Conservation (phyloP, 352 stramenopile species). For the Phytopythium kandeliae region DNA sequence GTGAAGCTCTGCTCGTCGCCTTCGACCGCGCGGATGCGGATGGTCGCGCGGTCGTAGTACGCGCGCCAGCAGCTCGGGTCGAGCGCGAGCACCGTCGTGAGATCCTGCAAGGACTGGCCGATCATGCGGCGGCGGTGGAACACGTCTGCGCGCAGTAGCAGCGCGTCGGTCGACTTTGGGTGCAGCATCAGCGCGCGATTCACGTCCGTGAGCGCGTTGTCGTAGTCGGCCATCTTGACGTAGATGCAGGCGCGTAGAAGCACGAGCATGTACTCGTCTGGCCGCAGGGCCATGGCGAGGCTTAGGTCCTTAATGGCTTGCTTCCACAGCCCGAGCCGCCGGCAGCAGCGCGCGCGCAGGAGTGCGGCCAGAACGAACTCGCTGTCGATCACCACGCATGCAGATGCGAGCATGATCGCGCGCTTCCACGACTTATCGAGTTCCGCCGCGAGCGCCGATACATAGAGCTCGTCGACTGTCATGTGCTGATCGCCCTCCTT, state of each 20-base stretch:
- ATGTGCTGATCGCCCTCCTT: conserved; percentile 47
- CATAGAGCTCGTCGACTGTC: conserved; percentile 62
- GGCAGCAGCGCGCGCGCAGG: conserved; percentile 59
- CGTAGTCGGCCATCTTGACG: conserved; percentile 44
- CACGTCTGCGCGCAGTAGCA: conserved; percentile 64
- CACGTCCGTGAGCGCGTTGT: conserved; percentile 49
- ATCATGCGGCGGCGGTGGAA: conserved; percentile 43
- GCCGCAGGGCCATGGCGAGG: conserved; percentile 35
- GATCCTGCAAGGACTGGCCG: conserved; percentile 48
- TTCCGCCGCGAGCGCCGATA: conserved; percentile 43
- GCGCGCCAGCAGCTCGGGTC: conserved; percentile 71
- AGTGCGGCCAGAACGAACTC: conserved; percentile 54
- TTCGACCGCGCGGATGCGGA: conserved; percentile 62
- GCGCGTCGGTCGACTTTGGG: conserved; percentile 56
- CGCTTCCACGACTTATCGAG: conserved; percentile 58
- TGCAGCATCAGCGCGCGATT: conserved; percentile 54
- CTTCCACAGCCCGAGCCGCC: conserved; percentile 62
- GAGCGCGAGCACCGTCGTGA: conserved; percentile 46
- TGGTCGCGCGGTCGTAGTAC: conserved; percentile 72
- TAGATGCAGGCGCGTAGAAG: conserved; percentile 53
- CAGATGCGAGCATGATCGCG: conserved; percentile 62
- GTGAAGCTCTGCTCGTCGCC: conserved; percentile 49
- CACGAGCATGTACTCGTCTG: conserved; percentile 50
- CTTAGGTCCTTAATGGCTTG: conserved; percentile 68
- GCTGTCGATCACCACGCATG: conserved; percentile 60